Conservation (phyloP, 169 alveolate species). For the Cryptosporidium felis region DNA sequence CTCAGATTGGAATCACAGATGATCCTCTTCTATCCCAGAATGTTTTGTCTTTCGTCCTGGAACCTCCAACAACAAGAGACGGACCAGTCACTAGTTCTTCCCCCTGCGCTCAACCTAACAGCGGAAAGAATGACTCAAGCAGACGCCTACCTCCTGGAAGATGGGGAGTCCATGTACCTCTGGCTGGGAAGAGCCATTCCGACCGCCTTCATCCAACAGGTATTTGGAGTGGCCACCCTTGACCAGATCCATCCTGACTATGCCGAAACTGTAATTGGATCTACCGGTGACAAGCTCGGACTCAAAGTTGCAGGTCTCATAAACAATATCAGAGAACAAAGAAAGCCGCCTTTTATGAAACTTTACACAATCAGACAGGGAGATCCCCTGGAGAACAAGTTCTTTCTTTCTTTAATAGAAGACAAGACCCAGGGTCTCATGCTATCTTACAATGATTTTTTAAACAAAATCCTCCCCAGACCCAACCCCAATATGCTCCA, state of each 20-base stretch:
- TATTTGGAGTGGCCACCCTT: slow-evolving; percentile 69
- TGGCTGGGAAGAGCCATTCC: slow-evolving; percentile 86
- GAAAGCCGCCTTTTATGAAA: slow-evolving; percentile 73
- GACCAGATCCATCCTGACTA: slow-evolving; percentile 71
- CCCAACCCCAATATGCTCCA: slow-evolving; percentile 33
- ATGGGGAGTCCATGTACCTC: slow-evolving; percentile 86
- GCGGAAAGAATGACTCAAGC: slow-evolving; percentile 84
- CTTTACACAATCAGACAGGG: slow-evolving; percentile 71
- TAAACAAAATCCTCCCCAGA: slow-evolving; percentile 55
- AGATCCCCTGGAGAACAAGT: slow-evolving; percentile 62
- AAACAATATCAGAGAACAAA: slow-evolving; percentile 76
- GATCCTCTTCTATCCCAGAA: slow-evolving; percentile 84
- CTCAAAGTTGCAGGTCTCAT: slow-evolving; percentile 76
- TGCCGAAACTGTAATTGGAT: slow-evolving; percentile 71
- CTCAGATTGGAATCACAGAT: slow-evolving; percentile 79
- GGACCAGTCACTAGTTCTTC: slow-evolving; percentile 73
- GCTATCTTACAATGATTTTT: slow-evolving; percentile 69
- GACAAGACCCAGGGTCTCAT: slow-evolving; percentile 70
- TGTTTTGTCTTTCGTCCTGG: slow-evolving; percentile 78
- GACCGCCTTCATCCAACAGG: slow-evolving; percentile 61
- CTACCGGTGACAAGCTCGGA: slow-evolving; percentile 78
- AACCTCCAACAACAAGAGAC: slow-evolving; percentile 65
- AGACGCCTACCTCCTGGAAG: slow-evolving; percentile 86
- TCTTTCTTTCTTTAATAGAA: slow-evolving; percentile 59
- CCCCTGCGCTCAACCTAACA: slow-evolving; percentile 81